Evolutionary conservation across 2,329 filamentous ascomycete genomes (phyloP), one percentile per base, ranked within the genome.

Genomic region (Claviceps paspali): DNA sequence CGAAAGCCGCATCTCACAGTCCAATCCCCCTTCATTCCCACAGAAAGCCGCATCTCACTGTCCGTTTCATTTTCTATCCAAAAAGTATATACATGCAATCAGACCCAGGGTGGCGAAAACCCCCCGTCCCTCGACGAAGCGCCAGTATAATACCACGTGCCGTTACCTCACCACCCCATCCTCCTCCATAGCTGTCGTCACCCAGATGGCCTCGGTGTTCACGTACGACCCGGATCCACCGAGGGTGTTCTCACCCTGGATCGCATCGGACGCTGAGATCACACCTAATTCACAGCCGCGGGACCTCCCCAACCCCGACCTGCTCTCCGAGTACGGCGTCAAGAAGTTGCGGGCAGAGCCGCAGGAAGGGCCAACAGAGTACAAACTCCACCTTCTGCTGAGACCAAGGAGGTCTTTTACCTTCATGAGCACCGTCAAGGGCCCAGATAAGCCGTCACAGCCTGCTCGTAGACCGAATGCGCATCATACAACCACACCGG

Each of bases 281-380:
- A 11, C 14, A 31, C 15, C 55, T 38, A 59, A 53, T 35, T 57
- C 52, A 38, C 45, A 52, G 21, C 60, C 47, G 51, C 59, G 35
- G 22, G 42, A 41, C 32, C 41, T 45, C 4, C 40, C 48, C 44
- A 43, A 41, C 43, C 52, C 62, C 5, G 63, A 61, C n/a, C 48
- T 67, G 6, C 59, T 73, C 10, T 67, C 67, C 4, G 71, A 79
- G 38, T 78, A 75, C 53, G 73, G 70, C 1, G 73, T 91, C 32
- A 80, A 77, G 31, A 84, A 79, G 50, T 63, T 98, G 12, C 79
- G 87, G 44, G 79, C 88, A 10, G 91, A 98, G 56, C 88, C 88
- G 5, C 87, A 96, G 53, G 80, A 92, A 44, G 91, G 91, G 0
- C 86, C 91, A 14, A 92, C 84, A 1, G 91, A 98, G 60, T 98